Conservation (phyloP, 164 flowering plant genomes). For the Saururus chinensis region DNA sequence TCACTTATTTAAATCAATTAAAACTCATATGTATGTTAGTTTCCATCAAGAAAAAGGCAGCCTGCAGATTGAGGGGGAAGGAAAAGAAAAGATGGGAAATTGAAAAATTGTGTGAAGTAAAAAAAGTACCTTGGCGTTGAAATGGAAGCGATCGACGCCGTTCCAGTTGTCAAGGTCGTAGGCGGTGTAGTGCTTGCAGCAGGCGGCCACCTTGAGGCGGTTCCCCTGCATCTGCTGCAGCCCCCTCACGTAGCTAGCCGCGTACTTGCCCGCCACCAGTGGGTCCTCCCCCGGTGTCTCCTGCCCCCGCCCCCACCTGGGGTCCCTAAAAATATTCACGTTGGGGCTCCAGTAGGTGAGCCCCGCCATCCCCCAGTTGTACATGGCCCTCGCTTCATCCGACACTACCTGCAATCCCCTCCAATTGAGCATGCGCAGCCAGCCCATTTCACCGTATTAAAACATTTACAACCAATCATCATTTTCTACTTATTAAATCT, state of each 20-base stretch:
- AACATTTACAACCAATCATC: no score
- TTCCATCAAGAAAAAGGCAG: no score
- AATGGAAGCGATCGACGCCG: background rate
- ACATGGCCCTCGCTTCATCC: constrained; percentile 84
- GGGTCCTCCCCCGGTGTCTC: constrained; percentile 4
- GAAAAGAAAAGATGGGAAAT: no score
- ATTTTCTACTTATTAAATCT: no score
- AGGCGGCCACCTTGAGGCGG: background rate
- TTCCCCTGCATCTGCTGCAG: background rate
- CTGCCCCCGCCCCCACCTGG: constrained; percentile 4
- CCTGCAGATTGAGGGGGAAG: no score
- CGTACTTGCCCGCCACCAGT: background rate
- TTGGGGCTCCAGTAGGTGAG: constrained; percentile 1
- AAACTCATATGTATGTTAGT: no score
- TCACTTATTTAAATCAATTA: no score
- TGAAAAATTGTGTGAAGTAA: no score
- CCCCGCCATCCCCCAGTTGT: background rate
- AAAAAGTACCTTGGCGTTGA: background rate
- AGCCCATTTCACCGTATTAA: no score
- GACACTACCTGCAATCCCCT: constrained; percentile 53
- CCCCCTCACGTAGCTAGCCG: background rate
- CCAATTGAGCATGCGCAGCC: no score
- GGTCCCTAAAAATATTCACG: constrained; percentile 3
- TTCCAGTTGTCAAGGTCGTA: constrained; percentile 1
- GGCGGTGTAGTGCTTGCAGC: constrained; percentile 5